phyloP scores from a whole-genome alignment of 2,329 filamentous ascomycete genomes.

The Colletotrichum sp. region DNA sequence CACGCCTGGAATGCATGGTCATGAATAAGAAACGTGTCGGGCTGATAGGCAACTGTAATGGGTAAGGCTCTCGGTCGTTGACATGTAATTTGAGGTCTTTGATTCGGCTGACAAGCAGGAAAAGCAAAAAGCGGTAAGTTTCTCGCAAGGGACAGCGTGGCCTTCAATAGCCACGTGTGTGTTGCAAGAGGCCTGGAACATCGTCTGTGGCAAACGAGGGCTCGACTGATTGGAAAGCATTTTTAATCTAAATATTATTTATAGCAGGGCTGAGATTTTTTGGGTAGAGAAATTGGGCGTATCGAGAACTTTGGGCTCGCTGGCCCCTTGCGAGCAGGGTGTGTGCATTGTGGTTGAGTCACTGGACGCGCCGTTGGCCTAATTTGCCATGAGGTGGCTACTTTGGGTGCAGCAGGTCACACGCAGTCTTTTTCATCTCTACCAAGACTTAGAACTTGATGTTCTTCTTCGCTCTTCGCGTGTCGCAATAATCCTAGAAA shows the following conservation, averaged over 20 bases:
- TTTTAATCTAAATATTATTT: neutral
- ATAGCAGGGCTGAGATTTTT: neutral
- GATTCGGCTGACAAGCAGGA: neutral
- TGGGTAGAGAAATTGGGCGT: neutral
- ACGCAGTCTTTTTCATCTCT: neutral
- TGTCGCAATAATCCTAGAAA: neutral
- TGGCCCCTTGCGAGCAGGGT: neutral
- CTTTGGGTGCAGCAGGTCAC: neutral
- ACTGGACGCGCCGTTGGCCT: neutral
- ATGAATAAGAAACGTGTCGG: neutral
- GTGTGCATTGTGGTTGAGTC: neutral
- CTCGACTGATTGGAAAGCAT: neutral
- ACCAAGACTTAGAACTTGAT: neutral
- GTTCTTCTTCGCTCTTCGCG: neutral
- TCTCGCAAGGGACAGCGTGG: neutral
- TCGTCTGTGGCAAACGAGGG: neutral
- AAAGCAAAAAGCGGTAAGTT: neutral
- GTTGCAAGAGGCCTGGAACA: neutral
- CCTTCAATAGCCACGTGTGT: neutral
- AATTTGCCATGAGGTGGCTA: neutral
- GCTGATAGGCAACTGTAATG: neutral
- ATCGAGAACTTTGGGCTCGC: neutral
- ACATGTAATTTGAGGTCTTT: neutral
- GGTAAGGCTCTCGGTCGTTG: neutral
- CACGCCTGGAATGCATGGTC: neutral